phyloP scores from a whole-genome alignment of 495 filamentous ascomycete genomes.

The Achaetomiella virescens region DNA sequence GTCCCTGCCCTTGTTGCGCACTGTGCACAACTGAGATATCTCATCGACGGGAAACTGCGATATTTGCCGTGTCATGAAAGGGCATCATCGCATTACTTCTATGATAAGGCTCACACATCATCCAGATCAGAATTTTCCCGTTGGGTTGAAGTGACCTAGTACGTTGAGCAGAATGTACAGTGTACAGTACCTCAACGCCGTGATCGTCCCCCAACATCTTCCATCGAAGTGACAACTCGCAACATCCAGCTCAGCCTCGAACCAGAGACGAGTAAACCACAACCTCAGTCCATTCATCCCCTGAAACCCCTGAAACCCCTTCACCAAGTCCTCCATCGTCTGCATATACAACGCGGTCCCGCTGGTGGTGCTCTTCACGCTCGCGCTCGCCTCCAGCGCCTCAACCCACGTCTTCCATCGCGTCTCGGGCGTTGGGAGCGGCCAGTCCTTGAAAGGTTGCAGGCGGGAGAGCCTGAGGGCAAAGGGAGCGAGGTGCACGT shows the following conservation, averaged over 20 bases:
- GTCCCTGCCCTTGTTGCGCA: neutral
- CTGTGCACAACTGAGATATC: neutral
- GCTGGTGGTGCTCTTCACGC: slow-evolving; percentile 73
- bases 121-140: too few relatives aligned
- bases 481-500: slow-evolving; percentile 87
- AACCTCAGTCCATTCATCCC: neutral
- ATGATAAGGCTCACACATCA: too few relatives aligned
- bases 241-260: too few relatives aligned
- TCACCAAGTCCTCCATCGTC: slow-evolving; percentile 57
- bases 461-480: slow-evolving; percentile 69
- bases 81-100: too few relatives aligned
- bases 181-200: too few relatives aligned
- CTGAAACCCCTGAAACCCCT: slow-evolving; percentile 6
- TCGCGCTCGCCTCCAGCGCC: slow-evolving; percentile 70
- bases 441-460: slow-evolving; percentile 75
- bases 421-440: slow-evolving; percentile 59
- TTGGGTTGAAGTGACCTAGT: too few relatives aligned
- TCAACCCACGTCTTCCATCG: slow-evolving; percentile 73
- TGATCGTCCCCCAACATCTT: too few relatives aligned
- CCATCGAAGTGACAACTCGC: too few relatives aligned
- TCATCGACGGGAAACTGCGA: too few relatives aligned
- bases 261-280: too few relatives aligned
- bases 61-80: too few relatives aligned
- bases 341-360: slow-evolving; percentile 66
- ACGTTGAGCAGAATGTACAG: too few relatives aligned